Conservation (phyloP, 345 rosid species). For the Moricandia moricandioides region DNA sequence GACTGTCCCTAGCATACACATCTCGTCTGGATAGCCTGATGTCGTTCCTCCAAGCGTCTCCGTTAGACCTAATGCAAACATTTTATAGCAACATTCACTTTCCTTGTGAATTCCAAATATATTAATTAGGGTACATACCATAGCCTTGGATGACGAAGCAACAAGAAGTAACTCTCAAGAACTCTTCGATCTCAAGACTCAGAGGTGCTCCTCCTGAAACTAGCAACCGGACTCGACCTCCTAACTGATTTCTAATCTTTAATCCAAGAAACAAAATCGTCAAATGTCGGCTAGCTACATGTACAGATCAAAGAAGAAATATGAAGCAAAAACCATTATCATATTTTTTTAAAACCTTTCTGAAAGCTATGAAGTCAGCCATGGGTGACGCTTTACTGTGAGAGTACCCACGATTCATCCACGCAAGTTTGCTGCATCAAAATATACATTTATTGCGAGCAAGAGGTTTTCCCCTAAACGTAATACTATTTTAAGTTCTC, state of each 20-base stretch:
- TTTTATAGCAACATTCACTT: neutral
- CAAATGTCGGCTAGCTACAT: neutral
- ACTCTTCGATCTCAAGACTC: constrained; percentile 86
- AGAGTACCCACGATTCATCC: constrained; percentile 86
- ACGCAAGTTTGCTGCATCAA: constrained; percentile 65
- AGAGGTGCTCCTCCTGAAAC: constrained; percentile 91
- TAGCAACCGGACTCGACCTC: constrained; percentile 76
- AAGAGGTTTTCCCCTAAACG: neutral
- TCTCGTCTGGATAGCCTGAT: neutral
- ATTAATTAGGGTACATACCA: constrained; percentile 47
- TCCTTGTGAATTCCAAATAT: neutral
- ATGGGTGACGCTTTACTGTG: constrained; percentile 74
- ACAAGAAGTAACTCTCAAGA: constrained; percentile 88
- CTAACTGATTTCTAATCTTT: constrained; percentile 86
- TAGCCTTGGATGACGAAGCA: constrained; percentile 85
- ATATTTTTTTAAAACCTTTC: constrained; percentile 59
- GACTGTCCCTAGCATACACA: neutral
- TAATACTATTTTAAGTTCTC: neutral
- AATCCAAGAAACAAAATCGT: neutral
- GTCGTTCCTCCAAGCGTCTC: constrained; percentile 76
- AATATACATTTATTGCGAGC: neutral
- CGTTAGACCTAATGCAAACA: constrained; percentile 62
- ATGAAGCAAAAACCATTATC: neutral
- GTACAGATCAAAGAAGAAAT: neutral
- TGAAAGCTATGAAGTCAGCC: constrained; percentile 90